phyloP scores from a whole-genome alignment of 805 yeast genomes.

The Pichia deserticola region DNA sequence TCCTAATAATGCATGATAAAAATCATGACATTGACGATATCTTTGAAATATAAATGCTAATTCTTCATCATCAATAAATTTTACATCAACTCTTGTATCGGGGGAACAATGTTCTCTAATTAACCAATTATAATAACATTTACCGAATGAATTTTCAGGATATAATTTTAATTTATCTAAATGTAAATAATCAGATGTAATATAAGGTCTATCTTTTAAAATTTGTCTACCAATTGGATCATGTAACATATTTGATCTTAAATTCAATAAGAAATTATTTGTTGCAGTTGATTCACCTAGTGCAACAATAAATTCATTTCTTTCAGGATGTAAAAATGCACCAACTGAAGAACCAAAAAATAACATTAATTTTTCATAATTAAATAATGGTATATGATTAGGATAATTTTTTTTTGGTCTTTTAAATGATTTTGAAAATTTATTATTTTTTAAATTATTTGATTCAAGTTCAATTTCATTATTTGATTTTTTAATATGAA shows the following conservation, averaged over 20 bases:
- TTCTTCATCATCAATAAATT: constrained; percentile 81
- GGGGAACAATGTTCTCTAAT: constrained; percentile 86
- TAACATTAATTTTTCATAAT: constrained; percentile 54
- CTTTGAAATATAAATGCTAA: constrained; percentile 89
- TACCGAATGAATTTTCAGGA: constrained; percentile 70
- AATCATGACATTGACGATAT: constrained; percentile 95
- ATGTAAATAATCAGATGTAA: constrained; percentile 65
- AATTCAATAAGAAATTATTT: constrained; percentile 50
- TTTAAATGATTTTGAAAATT: constrained; percentile 24
- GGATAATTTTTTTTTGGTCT: constrained; percentile 48
- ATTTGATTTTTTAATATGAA: constrained; percentile 30
- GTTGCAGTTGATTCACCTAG: constrained; percentile 88
- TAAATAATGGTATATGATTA: constrained; percentile 71
- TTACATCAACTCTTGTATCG: constrained; percentile 85
- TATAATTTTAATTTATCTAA: constrained; percentile 49
- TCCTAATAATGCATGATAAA: constrained; percentile 87
- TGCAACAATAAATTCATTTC: constrained; percentile 69
- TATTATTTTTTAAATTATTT: constrained; percentile 7
- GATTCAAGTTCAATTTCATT: constrained; percentile 22
- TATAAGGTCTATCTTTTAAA: constrained; percentile 72
- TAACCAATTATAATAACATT: constrained; percentile 74
- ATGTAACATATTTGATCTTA: constrained; percentile 67
- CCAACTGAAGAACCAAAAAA: constrained; percentile 71
- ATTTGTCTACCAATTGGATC: constrained; percentile 74
- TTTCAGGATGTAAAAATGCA: constrained; percentile 68